Percentiles rank a stretch among this genome's conserved stretches.
Conservation (phyloP, 225 moss, liverwort and hornwort species). For the Pseudoscleropodium purum region DNA sequence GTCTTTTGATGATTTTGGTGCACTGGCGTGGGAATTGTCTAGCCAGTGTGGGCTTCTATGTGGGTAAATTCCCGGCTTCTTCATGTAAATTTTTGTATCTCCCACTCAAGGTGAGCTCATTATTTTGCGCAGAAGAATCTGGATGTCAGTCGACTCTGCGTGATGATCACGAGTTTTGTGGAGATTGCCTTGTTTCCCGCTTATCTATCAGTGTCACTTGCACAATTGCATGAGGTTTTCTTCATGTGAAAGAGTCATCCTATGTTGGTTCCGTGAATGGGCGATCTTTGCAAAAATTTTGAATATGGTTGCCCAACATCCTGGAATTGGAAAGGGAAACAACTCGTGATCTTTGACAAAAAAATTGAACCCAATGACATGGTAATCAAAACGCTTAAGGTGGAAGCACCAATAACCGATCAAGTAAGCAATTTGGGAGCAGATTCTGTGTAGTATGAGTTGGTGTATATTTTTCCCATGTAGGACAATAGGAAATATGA, state of each 20-base stretch:
- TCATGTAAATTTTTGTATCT: neutral
- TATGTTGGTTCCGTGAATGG: neutral
- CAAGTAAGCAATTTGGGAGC: no score
- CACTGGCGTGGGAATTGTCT: neutral
- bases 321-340: neutral
- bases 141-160: neutral
- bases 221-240: neutral
- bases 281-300: neutral
- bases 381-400: neutral
- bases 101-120: neutral
- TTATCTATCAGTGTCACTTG: neutral
- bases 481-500: no score
- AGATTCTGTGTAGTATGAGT: no score
- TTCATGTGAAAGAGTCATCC: neutral
- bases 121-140: neutral
- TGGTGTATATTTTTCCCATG: no score
- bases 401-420: no score
- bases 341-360: neutral
- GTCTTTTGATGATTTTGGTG: neutral
- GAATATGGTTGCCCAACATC: neutral
- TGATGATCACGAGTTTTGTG: neutral
- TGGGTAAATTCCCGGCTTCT: neutral
- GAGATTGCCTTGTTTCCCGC: neutral
- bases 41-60: no score
- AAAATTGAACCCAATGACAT: neutral